A percentile compares a stretch with the other conserved stretches of the same genome.
These are phyloP conservation scores for Pythium oligandrum DNA, from an alignment of 352 stramenopile species.

Conservation along the genomic window DNA sequence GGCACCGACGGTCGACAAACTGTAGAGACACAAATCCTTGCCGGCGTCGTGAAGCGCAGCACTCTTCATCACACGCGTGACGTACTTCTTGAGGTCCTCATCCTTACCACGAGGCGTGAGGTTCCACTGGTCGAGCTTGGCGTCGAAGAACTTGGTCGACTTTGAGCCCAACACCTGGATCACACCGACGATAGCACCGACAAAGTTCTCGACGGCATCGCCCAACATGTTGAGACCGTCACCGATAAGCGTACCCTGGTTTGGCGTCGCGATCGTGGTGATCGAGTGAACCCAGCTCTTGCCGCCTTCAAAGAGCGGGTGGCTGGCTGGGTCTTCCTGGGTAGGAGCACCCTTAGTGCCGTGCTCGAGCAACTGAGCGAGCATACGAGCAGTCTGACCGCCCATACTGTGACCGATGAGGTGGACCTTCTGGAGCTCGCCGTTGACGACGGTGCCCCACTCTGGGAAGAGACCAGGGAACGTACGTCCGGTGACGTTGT, in stretches of 20 bases:
- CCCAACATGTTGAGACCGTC: constrained; percentile 15
- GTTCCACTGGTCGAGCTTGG: constrained; percentile 31
- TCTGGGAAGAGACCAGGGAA: constrained; percentile 31
- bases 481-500: constrained; percentile 23
- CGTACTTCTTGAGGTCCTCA: constrained; percentile 23
- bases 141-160: constrained; percentile 15
- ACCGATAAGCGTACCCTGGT: constrained; percentile 26
- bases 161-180: constrained; percentile 13
- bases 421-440: constrained; percentile 36
- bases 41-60: constrained; percentile 8
- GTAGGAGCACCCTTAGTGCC: constrained; percentile 23
- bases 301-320: constrained; percentile 23
- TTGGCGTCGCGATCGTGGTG: constrained; percentile 18
- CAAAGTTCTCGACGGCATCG: constrained; percentile 15
- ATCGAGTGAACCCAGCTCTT: constrained; percentile 38
- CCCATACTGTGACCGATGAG: constrained; percentile 39
- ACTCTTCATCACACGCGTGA: constrained; percentile 22
- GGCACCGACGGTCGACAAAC: constrained; percentile 20
- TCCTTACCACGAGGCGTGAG: constrained; percentile 4
- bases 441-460: constrained; percentile 31
- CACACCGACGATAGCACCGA: constrained; percentile 6
- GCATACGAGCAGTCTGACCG: constrained; percentile 34
- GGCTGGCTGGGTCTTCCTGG: constrained; percentile 14
- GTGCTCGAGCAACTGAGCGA: constrained; percentile 32
- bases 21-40: constrained; percentile 26